phyloP scores from a whole-genome alignment of 1,284 basidiomycete species.

The Wallemia ichthyophaga region DNA sequence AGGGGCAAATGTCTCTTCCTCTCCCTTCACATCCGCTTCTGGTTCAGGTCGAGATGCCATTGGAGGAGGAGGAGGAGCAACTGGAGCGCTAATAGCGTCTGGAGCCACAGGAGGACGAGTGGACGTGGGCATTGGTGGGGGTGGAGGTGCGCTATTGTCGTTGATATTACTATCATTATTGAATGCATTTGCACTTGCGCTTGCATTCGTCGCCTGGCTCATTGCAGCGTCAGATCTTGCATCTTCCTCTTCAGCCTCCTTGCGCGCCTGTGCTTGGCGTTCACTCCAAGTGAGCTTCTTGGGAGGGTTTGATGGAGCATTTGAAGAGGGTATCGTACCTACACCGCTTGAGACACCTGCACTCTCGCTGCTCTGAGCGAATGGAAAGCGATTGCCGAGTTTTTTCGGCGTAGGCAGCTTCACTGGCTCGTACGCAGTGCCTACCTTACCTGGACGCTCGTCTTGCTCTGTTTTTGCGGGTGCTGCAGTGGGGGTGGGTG shows the following conservation, averaged over 20 bases:
- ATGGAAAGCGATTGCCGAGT: conserved; percentile 50
- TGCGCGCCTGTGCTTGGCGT: conserved; percentile 57
- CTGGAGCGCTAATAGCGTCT: background rate
- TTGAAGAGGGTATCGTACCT: conserved; percentile 8
- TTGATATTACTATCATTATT: too few relatives aligned
- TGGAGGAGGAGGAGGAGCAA: background rate
- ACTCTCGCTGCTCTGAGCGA: conserved; percentile 16
- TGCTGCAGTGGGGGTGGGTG: too few relatives aligned
- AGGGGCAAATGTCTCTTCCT: too few relatives aligned
- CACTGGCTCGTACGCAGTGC: conserved; percentile 63
- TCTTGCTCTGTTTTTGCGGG: conserved; percentile 16
- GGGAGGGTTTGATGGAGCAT: conserved; percentile 7
- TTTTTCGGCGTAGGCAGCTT: conserved; percentile 52
- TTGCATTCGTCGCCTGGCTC: background rate
- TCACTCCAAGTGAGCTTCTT: conserved; percentile 77
- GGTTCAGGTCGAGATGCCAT: conserved; percentile 1
- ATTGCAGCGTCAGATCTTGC: conserved; percentile 29
- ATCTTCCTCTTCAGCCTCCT: conserved; percentile 52
- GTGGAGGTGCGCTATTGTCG: background rate
- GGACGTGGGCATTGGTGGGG: background rate
- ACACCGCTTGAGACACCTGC: too few relatives aligned
- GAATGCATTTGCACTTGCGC: background rate
- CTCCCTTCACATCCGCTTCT: too few relatives aligned
- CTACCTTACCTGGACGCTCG: conserved; percentile 45
- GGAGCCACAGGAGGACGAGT: background rate